A percentile compares a stretch with the other conserved stretches of the same genome.
phyloP scores from a whole-genome alignment of 169 alveolate genomes.

The Eimeria mitis region DNA sequence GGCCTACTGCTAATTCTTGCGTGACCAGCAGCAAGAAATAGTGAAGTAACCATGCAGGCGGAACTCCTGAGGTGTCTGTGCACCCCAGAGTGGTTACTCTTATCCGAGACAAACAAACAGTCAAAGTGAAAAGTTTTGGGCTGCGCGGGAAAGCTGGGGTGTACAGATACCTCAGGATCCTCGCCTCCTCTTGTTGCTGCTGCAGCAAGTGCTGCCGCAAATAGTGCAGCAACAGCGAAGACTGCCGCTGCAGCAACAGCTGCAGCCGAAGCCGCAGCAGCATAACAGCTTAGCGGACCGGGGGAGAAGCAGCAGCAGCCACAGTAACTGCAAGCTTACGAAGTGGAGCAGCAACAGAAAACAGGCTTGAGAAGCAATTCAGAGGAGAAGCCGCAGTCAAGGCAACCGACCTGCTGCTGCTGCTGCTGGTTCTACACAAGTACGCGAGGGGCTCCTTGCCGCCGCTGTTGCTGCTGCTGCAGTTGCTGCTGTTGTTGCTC shows the following conservation, averaged over 20 bases:
- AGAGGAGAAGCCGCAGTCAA: background rate
- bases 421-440: background rate
- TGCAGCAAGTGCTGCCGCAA: background rate
- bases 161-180: background rate
- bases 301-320: background rate
- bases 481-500: slow-evolving; percentile 58
- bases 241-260: background rate
- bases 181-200: background rate
- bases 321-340: background rate
- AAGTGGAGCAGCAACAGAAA: background rate
- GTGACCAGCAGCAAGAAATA: background rate
- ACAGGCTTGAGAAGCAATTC: background rate
- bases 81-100: no score
- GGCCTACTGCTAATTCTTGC: background rate
- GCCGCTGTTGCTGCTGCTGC: slow-evolving; percentile 17
- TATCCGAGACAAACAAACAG: background rate
- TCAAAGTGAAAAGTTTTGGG: background rate
- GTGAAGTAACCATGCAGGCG: background rate
- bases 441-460: background rate
- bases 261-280: background rate
- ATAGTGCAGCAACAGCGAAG: background rate
- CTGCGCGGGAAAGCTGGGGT: background rate
- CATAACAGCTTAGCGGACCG: background rate
- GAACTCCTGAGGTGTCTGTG: no score
- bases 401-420: background rate